Percentiles rank a stretch among this genome's conserved stretches.
phyloP scores from a whole-genome alignment of 2,329 filamentous ascomycete species.

The Fusarium subtropicale region DNA sequence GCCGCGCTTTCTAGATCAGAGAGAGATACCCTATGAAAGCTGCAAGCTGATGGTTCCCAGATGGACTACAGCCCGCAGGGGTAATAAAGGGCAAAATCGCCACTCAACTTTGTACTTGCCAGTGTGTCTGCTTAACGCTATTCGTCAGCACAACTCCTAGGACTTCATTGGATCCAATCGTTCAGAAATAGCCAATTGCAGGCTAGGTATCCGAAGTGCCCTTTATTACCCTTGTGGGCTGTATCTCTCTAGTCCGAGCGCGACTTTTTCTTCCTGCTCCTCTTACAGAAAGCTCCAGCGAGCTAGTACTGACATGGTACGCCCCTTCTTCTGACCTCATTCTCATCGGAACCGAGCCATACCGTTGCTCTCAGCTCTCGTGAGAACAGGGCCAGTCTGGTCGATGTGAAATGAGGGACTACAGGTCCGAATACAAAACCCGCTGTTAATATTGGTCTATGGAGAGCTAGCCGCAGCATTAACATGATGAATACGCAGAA shows the following conservation, averaged over 20 bases:
- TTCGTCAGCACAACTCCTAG: no score
- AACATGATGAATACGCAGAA: slow-evolving; percentile 25
- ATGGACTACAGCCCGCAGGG: no score
- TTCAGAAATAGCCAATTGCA: no score
- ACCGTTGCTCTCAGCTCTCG: slow-evolving; percentile 31
- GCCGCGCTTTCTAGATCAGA: slow-evolving; percentile 28
- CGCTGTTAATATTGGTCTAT: slow-evolving; percentile 2
- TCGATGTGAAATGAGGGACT: slow-evolving; percentile 17
- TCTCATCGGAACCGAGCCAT: slow-evolving; percentile 30
- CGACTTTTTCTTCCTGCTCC: slow-evolving; percentile 32
- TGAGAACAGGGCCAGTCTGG: slow-evolving; percentile 16
- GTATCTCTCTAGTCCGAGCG: slow-evolving; percentile 41
- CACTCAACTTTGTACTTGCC: no score
- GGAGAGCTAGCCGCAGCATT: slow-evolving; percentile 13
- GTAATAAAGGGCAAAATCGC: no score
- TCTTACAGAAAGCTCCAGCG: slow-evolving; percentile 24
- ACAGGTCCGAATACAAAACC: slow-evolving; percentile 8
- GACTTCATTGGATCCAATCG: no score
- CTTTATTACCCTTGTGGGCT: no score
- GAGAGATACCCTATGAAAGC: slow-evolving; percentile 43
- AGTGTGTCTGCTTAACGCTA: no score
- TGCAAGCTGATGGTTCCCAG: slow-evolving; percentile 40
- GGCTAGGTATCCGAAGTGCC: no score
- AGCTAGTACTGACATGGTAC: slow-evolving; percentile 25
- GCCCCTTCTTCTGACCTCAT: slow-evolving; percentile 42